Evolutionary conservation across 495 filamentous ascomycete genomes (phyloP).

Genomic region (Cercophora sp.): DNA sequence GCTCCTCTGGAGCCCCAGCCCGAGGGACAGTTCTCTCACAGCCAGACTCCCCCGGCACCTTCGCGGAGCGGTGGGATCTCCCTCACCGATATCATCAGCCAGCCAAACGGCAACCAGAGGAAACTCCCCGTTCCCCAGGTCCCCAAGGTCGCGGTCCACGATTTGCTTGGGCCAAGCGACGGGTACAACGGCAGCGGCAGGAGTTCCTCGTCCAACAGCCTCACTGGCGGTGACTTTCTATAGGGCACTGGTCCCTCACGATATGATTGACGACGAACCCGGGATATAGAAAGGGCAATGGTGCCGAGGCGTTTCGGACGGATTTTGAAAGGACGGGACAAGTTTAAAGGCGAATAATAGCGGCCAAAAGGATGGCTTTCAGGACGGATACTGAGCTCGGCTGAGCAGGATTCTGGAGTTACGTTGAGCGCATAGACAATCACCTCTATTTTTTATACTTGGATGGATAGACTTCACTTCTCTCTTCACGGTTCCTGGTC

Average conservation of each 20-base stretch:
- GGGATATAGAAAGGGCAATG: constrained; percentile 25
- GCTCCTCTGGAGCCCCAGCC: constrained; percentile 86
- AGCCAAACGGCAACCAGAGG: constrained; percentile 77
- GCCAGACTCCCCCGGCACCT: constrained; percentile 30
- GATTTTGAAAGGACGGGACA: constrained; percentile 18
- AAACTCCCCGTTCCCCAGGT: constrained; percentile 92
- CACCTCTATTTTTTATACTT: constrained; percentile 19
- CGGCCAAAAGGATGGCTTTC: constrained; percentile 8
- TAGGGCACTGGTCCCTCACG: constrained; percentile 27
- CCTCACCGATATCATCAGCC: constrained; percentile 88
- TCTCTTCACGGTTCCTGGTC: neutral
- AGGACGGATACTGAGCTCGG: neutral
- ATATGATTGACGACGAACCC: constrained; percentile 27
- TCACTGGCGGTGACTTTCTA: constrained; percentile 42
- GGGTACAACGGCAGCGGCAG: constrained; percentile 54
- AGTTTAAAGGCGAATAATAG: constrained; percentile 8
- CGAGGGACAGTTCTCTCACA: constrained; percentile 42
- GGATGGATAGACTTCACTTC: constrained; percentile 22
- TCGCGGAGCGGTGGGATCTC: constrained; percentile 61
- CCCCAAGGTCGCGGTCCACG: constrained; percentile 85
- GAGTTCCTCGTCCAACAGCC: constrained; percentile 45
- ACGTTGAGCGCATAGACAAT: constrained; percentile 18
- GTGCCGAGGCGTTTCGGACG: constrained; percentile 15
- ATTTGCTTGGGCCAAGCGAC: constrained; percentile 65
- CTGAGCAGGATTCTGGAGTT: constrained; percentile 1